phyloP scores from a whole-genome alignment of 176 grass and related monocot species.

The Alopecurus myosuroides region DNA sequence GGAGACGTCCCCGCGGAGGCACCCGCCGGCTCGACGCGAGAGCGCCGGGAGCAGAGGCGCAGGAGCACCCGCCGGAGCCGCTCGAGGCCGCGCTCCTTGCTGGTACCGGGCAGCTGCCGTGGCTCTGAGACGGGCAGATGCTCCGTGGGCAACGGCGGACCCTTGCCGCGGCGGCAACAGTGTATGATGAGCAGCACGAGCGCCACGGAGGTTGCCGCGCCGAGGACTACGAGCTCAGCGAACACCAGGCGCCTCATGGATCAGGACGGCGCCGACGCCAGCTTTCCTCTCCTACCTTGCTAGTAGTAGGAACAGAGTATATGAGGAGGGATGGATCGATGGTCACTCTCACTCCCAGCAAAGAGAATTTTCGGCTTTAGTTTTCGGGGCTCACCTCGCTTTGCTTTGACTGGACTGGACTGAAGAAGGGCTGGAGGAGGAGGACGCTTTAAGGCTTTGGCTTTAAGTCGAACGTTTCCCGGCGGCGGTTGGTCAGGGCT shows the following conservation, averaged over 20 bases:
- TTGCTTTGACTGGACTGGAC: conserved; percentile 1
- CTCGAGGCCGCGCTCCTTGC: neutral
- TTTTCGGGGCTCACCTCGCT: neutral
- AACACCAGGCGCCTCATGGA: neutral
- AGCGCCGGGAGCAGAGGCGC: neutral
- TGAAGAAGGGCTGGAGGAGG: neutral
- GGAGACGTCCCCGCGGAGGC: too few species aligned
- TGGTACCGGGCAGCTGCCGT: neutral
- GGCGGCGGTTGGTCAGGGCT: neutral
- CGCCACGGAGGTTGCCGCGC: neutral
- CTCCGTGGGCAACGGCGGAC: neutral
- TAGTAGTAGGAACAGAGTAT: neutral
- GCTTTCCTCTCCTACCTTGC: neutral
- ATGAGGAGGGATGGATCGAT: neutral
- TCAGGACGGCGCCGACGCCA: neutral
- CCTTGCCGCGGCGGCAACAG: neutral
- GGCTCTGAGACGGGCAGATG: neutral
- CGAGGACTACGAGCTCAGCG: conserved; percentile 21
- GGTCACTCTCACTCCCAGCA: too few species aligned
- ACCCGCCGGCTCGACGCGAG: conserved; percentile 25
- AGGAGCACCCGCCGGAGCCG: neutral
- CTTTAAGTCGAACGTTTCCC: conserved; percentile 13
- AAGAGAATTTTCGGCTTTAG: neutral
- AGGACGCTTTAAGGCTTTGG: neutral
- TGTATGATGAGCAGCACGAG: neutral